Conservation (phyloP, 352 stramenopile species). For the Globisporangium rhizosaccharum region DNA sequence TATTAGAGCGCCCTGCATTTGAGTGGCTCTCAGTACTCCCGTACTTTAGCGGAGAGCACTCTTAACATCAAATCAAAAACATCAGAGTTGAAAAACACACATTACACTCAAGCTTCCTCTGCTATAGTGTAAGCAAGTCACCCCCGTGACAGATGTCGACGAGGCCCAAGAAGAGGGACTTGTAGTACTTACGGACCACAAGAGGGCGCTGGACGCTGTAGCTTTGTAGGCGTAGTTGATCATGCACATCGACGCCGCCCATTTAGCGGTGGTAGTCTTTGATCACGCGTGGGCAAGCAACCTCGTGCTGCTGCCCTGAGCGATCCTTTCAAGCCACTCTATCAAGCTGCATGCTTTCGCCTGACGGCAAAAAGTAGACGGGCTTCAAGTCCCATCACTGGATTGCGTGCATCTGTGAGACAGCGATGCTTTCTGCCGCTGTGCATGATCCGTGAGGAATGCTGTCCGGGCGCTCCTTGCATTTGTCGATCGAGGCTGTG, state of each 20-base stretch:
- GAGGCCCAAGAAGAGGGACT: constrained; percentile 13
- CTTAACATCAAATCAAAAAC: too few species aligned
- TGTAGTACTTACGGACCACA: constrained; percentile 14
- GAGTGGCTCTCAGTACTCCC: too few species aligned
- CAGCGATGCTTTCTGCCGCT: neutral
- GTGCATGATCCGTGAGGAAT: neutral
- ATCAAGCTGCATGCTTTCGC: neutral
- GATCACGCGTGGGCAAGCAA: constrained; percentile 5
- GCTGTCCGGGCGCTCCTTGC: neutral
- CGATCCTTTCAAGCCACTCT: neutral
- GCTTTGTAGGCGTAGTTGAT: neutral
- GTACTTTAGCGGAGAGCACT: too few species aligned
- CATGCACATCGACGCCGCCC: constrained; percentile 13
- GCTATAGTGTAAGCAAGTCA: too few species aligned
- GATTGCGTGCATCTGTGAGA: neutral
- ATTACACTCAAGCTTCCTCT: too few species aligned
- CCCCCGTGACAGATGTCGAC: too few species aligned
- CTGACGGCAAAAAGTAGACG: neutral
- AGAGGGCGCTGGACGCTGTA: neutral
- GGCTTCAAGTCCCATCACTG: neutral
- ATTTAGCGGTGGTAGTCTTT: constrained; percentile 11
- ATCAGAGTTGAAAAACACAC: too few species aligned
- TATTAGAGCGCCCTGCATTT: too few species aligned
- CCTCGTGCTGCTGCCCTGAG: neutral
- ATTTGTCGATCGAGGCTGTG: neutral